Evolutionary conservation across 225 moss, liverwort and hornwort species (phyloP).

Genomic region (Pseudoscleropodium purum): DNA sequence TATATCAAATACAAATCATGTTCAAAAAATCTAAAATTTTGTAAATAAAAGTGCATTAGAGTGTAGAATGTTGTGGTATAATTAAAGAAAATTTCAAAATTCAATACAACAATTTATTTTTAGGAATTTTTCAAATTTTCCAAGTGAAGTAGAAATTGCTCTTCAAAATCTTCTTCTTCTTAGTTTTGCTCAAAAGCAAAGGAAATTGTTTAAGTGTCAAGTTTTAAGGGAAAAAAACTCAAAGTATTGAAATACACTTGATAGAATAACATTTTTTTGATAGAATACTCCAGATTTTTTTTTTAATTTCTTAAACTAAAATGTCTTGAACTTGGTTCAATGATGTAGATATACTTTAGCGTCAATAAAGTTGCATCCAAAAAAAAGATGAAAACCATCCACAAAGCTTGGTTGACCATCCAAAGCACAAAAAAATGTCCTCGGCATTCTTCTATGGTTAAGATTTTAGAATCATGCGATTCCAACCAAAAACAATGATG

Average conservation of each 20-base stretch:
- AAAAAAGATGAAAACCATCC: not conserved
- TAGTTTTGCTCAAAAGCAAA: not conserved
- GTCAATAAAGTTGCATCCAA: not conserved
- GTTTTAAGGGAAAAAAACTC: too few species aligned
- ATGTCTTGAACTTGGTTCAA: not conserved
- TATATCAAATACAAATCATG: not conserved
- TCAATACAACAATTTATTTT: not conserved
- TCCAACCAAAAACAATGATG: not conserved
- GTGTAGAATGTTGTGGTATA: rapidly evolving
- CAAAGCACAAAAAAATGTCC: not conserved
- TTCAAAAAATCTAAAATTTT: not conserved
- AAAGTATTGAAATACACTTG: not conserved
- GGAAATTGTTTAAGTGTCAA: too few species aligned
- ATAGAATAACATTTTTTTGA: not conserved
- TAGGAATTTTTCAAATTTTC: not conserved
- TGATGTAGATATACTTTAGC: not conserved
- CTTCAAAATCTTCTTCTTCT: not conserved
- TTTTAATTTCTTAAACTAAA: too few species aligned
- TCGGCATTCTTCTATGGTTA: not conserved
- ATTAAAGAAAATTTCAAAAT: not conserved
- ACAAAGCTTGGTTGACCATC: not conserved
- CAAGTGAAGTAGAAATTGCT: not conserved
- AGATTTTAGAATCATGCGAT: not conserved
- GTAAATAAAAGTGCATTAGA: rapidly evolving
- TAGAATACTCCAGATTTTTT: not conserved